Percentiles rank a stretch among this genome's conserved stretches.
Evolutionary conservation across 2,329 filamentous ascomycete genomes (phyloP).

Genomic region (Ceratocystis ficicola): DNA sequence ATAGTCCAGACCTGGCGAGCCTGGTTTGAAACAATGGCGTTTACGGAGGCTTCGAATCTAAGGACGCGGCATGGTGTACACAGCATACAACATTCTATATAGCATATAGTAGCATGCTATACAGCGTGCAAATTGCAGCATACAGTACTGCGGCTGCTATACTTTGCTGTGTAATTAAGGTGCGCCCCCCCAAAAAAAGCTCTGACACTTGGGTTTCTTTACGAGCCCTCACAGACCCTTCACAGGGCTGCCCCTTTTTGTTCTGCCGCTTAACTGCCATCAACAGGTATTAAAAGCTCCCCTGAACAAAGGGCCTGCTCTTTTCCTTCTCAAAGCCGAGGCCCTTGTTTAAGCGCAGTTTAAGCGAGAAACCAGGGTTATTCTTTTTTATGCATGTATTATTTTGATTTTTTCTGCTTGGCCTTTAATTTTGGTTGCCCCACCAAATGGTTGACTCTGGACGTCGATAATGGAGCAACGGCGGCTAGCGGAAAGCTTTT

Average conservation of each 20-base stretch:
- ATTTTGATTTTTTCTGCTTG: too few relatives aligned
- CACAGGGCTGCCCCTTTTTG: not conserved
- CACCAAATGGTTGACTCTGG: slow-evolving; percentile 19
- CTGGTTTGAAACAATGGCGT: slow-evolving; percentile 9
- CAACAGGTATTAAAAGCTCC: not conserved
- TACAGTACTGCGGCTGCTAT: not conserved
- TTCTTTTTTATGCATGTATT: not conserved
- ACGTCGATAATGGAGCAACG: slow-evolving; percentile 6
- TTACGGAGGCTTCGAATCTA: slow-evolving; percentile 6
- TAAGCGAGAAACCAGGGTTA: not conserved
- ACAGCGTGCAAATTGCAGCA: not conserved
- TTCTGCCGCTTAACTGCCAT: not conserved
- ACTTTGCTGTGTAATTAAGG: slow-evolving; percentile 1
- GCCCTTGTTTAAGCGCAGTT: not conserved
- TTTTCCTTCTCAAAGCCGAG: not conserved
- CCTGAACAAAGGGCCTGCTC: not conserved
- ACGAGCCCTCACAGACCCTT: not conserved
- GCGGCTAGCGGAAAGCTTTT: slow-evolving; percentile 20
- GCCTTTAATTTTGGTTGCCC: not conserved
- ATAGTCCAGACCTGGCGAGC: slow-evolving; percentile 6
- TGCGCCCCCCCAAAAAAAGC: not conserved
- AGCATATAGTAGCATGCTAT: too few relatives aligned
- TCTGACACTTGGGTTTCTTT: not conserved
- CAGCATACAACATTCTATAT: too few relatives aligned
- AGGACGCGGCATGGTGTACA: too few relatives aligned